Conservation (phyloP, 2,329 filamentous ascomycete genomes). For the Acephala macrosclerotiorum region DNA sequence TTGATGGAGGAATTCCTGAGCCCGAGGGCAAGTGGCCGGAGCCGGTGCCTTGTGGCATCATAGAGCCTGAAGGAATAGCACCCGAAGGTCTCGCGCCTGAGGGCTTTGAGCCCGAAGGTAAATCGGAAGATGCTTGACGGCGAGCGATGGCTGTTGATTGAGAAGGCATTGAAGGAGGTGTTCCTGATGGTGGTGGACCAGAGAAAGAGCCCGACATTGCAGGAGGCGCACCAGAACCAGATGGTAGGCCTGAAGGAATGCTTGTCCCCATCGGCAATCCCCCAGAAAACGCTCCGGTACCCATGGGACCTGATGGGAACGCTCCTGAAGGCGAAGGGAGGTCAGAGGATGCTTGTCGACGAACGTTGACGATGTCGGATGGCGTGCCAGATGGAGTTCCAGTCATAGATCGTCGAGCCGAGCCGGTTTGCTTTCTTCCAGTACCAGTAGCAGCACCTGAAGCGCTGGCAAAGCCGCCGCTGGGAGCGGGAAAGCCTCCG, state of each 20-base stretch:
- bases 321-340: neutral
- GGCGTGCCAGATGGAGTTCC: neutral
- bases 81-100: slow-evolving; percentile 10
- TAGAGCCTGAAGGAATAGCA: neutral
- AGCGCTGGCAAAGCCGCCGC: too few relatives aligned
- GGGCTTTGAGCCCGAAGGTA: neutral
- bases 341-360: neutral
- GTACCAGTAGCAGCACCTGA: neutral
- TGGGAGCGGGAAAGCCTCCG: neutral
- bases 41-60: slow-evolving; percentile 8
- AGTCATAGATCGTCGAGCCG: neutral
- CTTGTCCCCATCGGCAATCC: neutral
- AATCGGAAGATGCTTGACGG: slow-evolving; percentile 5
- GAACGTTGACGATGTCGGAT: neutral
- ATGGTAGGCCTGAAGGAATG: neutral
- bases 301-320: neutral
- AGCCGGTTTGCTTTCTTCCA: neutral
- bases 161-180: neutral
- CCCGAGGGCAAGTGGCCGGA: neutral
- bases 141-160: neutral
- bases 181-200: slow-evolving; percentile 4
- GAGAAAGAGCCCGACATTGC: neutral
- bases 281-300: neutral
- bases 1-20: neutral
- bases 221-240: neutral